Base-by-base conservation (phyloP, 2,329 filamentous ascomycete genomes). In the Periconia sp. region DNA sequence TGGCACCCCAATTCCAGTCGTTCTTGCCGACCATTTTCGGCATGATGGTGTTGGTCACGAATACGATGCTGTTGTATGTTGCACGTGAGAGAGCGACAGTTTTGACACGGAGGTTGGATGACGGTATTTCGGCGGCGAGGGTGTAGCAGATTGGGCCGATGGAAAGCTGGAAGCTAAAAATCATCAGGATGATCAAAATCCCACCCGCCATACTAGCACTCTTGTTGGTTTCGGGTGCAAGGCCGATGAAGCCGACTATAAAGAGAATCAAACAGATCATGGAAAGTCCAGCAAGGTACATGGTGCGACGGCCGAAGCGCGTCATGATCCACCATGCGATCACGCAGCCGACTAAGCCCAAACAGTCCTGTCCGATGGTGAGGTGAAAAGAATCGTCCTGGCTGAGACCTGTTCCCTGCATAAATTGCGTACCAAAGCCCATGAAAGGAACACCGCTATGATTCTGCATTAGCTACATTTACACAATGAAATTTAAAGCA, bases 141-240 rank as follows among this genome's bases (percentile, higher is more conserved):
- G 90, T 92, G 76, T 93, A 96, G 71, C 88, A 90, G 10, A 95
- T 89, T 0, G 91, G 92, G 27, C 91, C 91, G 42, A 95, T 90
- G 0, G 89, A 89, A 41, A 91, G 79, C 69, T 43, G 45, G 3
- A 92, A 79, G 1, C 89, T 89, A 5, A 92, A 79, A 76, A 92
- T 35, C 33, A 42, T 49, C 11, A 54, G 41, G 23, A 57, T 52
- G 49, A 92, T n/a, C 91, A 94, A 85, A 68, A 91, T 77, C 60
- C 92, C 77, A 2, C 94, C 82, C 6, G 15, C 43, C 43, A 23
- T 20, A 7, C 19, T n/a, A 27, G 41, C 41, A 15, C 17, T 23
- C 41, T 43, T 18, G 14, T 43, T 43, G 17, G 41, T 19, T 13
- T 18, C 17, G 17, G 41, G 41, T 17, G 41, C 41, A 43, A 43